phyloP scores from a whole-genome alignment of 2,329 filamentous ascomycete species.

The Neonectria faginata region DNA sequence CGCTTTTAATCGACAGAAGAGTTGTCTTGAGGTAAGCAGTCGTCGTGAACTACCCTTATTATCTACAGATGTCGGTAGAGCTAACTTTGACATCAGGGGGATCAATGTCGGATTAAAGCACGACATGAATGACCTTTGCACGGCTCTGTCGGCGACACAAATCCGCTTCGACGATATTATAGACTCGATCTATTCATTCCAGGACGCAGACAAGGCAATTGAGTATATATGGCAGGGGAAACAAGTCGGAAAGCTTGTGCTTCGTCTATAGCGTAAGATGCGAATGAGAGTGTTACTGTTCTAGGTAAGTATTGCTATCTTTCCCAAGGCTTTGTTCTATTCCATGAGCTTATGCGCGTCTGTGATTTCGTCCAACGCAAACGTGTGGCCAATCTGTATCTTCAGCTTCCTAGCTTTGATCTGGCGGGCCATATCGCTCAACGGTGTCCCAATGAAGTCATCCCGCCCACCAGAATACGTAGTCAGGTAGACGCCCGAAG shows the following conservation, averaged over 20 bases:
- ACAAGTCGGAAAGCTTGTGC: constrained; percentile 58
- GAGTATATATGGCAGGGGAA: constrained; percentile 56
- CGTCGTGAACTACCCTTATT: not conserved
- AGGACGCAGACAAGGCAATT: constrained; percentile 55
- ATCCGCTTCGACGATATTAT: constrained; percentile 54
- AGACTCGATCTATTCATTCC: constrained; percentile 53
- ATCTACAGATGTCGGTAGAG: not conserved
- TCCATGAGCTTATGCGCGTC: not conserved
- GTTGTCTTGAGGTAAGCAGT: constrained; percentile 46
- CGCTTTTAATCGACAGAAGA: constrained; percentile 53
- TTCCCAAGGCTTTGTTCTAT: not conserved
- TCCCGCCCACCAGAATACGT: not conserved
- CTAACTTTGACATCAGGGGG: constrained; percentile 41
- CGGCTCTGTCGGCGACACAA: constrained; percentile 49
- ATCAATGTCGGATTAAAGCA: constrained; percentile 55
- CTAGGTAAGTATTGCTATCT: not conserved
- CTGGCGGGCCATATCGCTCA: not conserved
- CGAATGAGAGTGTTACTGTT: not conserved
- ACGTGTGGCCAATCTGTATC: not conserved
- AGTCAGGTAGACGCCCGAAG: not conserved
- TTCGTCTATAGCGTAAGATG: constrained; percentile 14
- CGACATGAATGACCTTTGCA: constrained; percentile 55
- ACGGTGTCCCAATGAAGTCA: not conserved
- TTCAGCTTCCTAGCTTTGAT: not conserved
- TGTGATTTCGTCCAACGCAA: not conserved